Conservation (phyloP, 2,329 filamentous ascomycete genomes). For the Botrytis galanthina region DNA sequence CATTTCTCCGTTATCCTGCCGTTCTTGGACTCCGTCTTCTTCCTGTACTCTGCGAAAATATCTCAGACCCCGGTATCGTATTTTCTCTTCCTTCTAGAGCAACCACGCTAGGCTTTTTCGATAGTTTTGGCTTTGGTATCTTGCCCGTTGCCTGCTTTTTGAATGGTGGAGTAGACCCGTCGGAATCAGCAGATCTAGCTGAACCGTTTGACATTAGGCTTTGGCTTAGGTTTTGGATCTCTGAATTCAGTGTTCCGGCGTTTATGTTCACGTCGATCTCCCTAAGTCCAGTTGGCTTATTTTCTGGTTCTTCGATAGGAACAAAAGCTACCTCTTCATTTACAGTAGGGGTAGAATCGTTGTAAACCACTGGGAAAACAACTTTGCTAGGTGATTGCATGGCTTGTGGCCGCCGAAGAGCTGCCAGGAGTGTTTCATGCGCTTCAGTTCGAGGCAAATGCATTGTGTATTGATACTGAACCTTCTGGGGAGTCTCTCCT, state of each 20-base stretch:
- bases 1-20: slow-evolving; percentile 1
- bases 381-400: slow-evolving; percentile 36
- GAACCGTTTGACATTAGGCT: slow-evolving; percentile 14
- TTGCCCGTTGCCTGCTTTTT: slow-evolving; percentile 41
- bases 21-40: slow-evolving; percentile 36
- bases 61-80: slow-evolving; percentile 15
- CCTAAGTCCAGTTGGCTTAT: slow-evolving; percentile 43
- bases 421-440: slow-evolving; percentile 56
- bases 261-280: slow-evolving; percentile 50
- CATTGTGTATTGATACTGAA: slow-evolving; percentile 76
- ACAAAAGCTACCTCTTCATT: slow-evolving; percentile 24
- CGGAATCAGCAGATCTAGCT: slow-evolving; percentile 8
- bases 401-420: slow-evolving; percentile 42
- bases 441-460: slow-evolving; percentile 72
- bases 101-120: slow-evolving; percentile 41
- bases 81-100: slow-evolving; percentile 48
- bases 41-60: slow-evolving; percentile 33
- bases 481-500: slow-evolving; percentile 80
- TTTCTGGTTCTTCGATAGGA: slow-evolving; percentile 24
- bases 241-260: slow-evolving; percentile 38
- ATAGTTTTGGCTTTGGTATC: slow-evolving; percentile 42
- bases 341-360: slow-evolving; percentile 28
- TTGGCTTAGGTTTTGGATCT: slow-evolving; percentile 22
- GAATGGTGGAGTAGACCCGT: slow-evolving; percentile 27
- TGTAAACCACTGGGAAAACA: slow-evolving; percentile 38